A percentile compares a stretch with the other conserved stretches of the same genome.
Evolutionary conservation across 2,329 filamentous ascomycete genomes (phyloP).

Genomic region (Dactylonectria estremocensis): DNA sequence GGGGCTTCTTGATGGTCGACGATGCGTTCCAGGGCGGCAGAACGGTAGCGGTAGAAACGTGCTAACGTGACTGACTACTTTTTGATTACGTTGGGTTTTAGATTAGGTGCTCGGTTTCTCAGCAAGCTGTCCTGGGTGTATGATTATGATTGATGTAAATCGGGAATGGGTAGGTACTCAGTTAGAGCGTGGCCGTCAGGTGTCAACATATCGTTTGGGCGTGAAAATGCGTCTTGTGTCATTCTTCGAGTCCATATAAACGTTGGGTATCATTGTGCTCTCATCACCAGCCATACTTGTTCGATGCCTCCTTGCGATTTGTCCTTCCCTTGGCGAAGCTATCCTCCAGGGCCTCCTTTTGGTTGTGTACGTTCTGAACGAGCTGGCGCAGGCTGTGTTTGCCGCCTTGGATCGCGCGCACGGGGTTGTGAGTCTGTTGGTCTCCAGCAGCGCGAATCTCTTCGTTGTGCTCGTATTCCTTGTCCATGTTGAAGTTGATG

Average conservation of each 20-base stretch:
- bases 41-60: conserved; percentile 64
- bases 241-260: conserved; percentile 29
- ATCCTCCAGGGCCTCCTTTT: conserved; percentile 91
- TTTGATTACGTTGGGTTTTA: not conserved
- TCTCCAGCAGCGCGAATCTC: conserved; percentile 79
- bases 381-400: conserved; percentile 93
- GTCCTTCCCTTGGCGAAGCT: conserved; percentile 87
- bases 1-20: conserved; percentile 72
- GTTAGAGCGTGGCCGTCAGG: conserved; percentile 28
- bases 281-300: conserved; percentile 83
- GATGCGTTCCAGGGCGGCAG: conserved; percentile 60
- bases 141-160: conserved; percentile 24
- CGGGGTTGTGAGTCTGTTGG: conserved; percentile 82
- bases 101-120: not conserved
- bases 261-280: conserved; percentile 43
- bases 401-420: conserved; percentile 84
- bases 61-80: conserved; percentile 25
- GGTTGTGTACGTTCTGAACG: conserved; percentile 84
- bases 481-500: conserved; percentile 90
- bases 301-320: conserved; percentile 86
- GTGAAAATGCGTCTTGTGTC: conserved; percentile 22
- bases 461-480: conserved; percentile 90
- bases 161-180: not conserved
- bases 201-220: conserved; percentile 23
- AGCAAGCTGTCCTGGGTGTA: conserved; percentile 8